Evolutionary conservation across 164 flowering plant species (phyloP).

Genomic region (Vitis rupestris): DNA sequence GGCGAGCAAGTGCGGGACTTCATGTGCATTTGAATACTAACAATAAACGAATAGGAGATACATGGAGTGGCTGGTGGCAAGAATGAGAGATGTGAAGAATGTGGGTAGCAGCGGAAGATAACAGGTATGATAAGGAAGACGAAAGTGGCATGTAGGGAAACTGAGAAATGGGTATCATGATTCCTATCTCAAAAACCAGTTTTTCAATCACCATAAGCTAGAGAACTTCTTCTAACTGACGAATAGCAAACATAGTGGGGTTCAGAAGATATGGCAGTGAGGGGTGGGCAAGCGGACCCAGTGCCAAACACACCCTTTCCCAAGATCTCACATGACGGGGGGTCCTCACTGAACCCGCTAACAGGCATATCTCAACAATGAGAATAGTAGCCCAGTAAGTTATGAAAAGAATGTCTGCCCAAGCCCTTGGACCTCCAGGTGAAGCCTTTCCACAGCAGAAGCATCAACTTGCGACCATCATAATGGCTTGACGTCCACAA

Average conservation of each 20-base stretch:
- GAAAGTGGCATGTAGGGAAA: too few relatives aligned
- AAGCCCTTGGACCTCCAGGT: conserved; percentile 85
- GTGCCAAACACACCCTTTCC: conserved; percentile 83
- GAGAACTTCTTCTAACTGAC: conserved; percentile 40
- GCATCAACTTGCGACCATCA: conserved; percentile 78
- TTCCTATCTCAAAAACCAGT: conserved; percentile 53
- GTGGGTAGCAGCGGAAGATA: too few relatives aligned
- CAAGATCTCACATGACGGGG: conserved; percentile 62
- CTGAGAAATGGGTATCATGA: too few relatives aligned
- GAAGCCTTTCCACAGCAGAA: conserved; percentile 89
- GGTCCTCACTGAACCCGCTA: conserved; percentile 63
- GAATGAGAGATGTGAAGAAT: too few relatives aligned
- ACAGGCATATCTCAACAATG: conserved; percentile 76
- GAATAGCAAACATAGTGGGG: conserved; percentile 61
- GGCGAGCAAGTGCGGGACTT: too few relatives aligned
- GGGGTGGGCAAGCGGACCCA: conserved; percentile 69
- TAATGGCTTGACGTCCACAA: conserved; percentile 51
- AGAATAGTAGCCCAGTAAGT: conserved; percentile 76
- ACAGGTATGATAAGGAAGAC: too few relatives aligned
- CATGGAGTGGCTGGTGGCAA: too few relatives aligned
- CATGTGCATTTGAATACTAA: too few relatives aligned
- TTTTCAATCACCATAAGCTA: conserved; percentile 33
- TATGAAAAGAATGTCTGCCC: conserved; percentile 78
- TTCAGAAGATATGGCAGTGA: conserved; percentile 61
- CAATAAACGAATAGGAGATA: too few relatives aligned